These are phyloP conservation scores for Chaetomiaceae sp. DNA, from an alignment of 2,329 filamentous ascomycete genomes.

Conservation along the genomic window DNA sequence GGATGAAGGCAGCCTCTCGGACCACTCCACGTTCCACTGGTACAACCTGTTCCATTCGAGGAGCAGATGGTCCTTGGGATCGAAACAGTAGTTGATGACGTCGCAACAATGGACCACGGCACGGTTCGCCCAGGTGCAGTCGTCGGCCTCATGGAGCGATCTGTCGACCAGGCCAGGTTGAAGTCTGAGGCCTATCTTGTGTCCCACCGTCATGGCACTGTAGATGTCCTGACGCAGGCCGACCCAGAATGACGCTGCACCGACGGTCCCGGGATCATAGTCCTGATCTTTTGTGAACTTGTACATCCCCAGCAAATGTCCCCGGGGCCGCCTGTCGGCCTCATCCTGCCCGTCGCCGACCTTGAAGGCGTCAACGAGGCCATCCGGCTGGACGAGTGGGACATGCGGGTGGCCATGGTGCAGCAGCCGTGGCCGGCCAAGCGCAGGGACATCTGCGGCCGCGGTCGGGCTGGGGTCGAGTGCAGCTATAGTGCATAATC, in stretches of 20 bases:
- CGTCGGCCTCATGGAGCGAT: conserved; percentile 42
- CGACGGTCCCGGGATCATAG: conserved; percentile 39
- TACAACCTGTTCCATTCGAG: conserved; percentile 42
- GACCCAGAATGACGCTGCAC: conserved; percentile 54
- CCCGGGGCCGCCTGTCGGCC: conserved; percentile 41
- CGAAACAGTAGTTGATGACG: conserved; percentile 60
- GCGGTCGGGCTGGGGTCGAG: too few relatives aligned
- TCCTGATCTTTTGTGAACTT: conserved; percentile 39
- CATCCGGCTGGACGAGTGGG: too few relatives aligned
- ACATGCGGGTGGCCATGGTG: too few relatives aligned
- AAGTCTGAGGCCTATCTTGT: conserved; percentile 46
- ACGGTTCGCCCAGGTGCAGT: conserved; percentile 57
- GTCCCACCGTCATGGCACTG: conserved; percentile 46
- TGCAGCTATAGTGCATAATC: conserved; percentile 1
- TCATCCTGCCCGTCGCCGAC: not conserved
- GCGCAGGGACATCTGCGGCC: too few relatives aligned
- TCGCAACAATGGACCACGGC: conserved; percentile 60
- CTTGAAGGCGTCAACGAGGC: too few relatives aligned
- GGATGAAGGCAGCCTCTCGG: conserved; percentile 42
- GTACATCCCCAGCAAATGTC: conserved; percentile 44
- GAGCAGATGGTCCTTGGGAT: conserved; percentile 32
- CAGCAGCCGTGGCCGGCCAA: too few relatives aligned
- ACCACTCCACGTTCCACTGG: conserved; percentile 45
- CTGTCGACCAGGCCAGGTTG: conserved; percentile 45
- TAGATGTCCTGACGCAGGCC: conserved; percentile 58